Base-by-base conservation (phyloP, 176 grass and related monocot species). In the maize (Zea mays) region DNA sequence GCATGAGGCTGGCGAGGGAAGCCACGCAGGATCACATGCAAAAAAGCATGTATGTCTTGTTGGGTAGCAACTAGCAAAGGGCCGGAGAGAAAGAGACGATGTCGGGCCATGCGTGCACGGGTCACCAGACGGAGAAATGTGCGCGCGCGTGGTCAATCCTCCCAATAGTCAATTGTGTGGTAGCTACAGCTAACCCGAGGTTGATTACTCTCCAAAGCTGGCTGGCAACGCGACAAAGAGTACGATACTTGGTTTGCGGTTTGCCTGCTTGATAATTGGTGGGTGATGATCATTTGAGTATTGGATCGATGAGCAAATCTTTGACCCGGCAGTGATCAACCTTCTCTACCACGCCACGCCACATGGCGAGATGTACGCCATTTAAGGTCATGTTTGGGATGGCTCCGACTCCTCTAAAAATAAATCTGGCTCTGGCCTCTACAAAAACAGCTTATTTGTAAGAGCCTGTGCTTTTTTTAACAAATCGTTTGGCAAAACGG, bases 81-180 rank as follows among this genome's bases (percentile, higher is more conserved):
- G 15, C 0, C 12, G 4, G 27, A 27, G 27, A 27, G 27, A 64
- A 10, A 33, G 11, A 44, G 13, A 8, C 2, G 35, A 43, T 3
- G 11, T 37, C 37, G 66, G 67, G 16, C 36, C 50, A 67, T 19
- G 67, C 43, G 38, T 69, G 81, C 72, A 84, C 81, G 63, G 76
- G 45, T 42, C 35, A 68, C 62, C 44, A 74, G 69, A 27, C 7
- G 54, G 17, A 56, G 54, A 56, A 56, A 7, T 27, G 27, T 27
- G 27, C 1, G 54, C 7, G 52, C 3, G 45, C 20, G 39, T 60
- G 56, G 86, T 72, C 86, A 88, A 61, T 72, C 19, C 17, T 52
- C 49, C 3, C 35, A 88, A 77, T 85, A 85, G 82, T 85, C 86
- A 88, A 88, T 81, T 81, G 65, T 3, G 67, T 16, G 65, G 72